Conservation (phyloP, 768 basidiomycete species). For the Collybiopsis luxurians region DNA sequence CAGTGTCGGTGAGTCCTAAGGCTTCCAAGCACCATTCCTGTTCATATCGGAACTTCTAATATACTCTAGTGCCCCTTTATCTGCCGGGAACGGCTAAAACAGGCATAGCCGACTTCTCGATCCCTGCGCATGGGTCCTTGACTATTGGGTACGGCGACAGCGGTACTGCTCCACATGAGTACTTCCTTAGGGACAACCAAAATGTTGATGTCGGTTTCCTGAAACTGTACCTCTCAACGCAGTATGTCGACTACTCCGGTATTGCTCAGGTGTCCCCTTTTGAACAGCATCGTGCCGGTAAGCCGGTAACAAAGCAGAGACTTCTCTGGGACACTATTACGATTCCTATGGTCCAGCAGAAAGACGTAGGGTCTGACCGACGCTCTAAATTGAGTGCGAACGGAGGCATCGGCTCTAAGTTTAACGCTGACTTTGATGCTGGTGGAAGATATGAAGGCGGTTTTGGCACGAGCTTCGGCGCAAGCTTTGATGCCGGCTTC, state of each 20-base stretch:
- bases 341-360: background rate
- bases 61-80: background rate
- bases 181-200: constrained; percentile 12
- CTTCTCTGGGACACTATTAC: background rate
- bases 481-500: too few relatives aligned
- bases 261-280: constrained; percentile 19
- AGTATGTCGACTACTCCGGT: constrained; percentile 18
- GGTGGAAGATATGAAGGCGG: too few relatives aligned
- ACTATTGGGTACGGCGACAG: constrained; percentile 25
- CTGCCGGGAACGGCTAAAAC: background rate
- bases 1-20: constrained; percentile 22
- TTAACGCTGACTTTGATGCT: too few relatives aligned
- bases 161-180: constrained; percentile 15
- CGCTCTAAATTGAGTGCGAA: too few relatives aligned
- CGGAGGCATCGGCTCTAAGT: too few relatives aligned
- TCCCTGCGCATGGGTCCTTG: constrained; percentile 1
- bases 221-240: constrained; percentile 10
- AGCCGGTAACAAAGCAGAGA: background rate
- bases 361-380: too few relatives aligned
- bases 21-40: background rate
- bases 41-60: background rate
- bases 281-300: background rate
- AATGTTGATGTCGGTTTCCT: constrained; percentile 24
- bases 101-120: background rate
- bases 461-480: too few relatives aligned